Base-by-base conservation (phyloP, 176 grass and related monocot genomes). In the Bolboschoenus planiculmis region DNA sequence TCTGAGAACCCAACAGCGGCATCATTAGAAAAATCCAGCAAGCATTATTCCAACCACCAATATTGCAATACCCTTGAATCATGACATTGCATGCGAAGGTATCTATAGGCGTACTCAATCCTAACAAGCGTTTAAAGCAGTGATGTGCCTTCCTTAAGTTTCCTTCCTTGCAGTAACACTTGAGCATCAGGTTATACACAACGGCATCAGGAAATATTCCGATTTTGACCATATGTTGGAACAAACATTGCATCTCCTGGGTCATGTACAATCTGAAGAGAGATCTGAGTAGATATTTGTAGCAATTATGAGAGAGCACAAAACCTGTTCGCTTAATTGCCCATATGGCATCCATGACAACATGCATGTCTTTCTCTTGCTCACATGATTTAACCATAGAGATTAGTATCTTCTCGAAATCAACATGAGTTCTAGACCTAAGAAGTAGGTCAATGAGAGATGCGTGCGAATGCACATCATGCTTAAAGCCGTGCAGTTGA, bases 11-110 rank as follows among this genome's bases (percentile, higher is more conserved):
- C 56, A 85, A 78, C 58, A 88, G 40, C 13, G 94, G 91, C 94
- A 97, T 97, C 88, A 97, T 90, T 30, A 94, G 23, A 37, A 97
- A 82, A 13, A 97, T 16, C 83, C 94, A 90, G 53, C 94, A 97
- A 61, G 94, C 94, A 43, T 71, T 85, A 75, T 85, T 85, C 64
- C 92, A 31, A 46, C 92, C 77, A 75, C 84, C 75, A 27, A 37
- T 61, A 64, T 81, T 59, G 31, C 94, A 92, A 47, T 87, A 92
- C 39, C 84, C 89, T 64, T 94, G 18, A 18, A 94, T 65, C 34
- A 97, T 51, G 20, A 78, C 68, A 54, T 91, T 97, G 40, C 86
- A 97, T 0, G 90, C 91, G 60, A 92, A 91, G 3, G 86, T 89
- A 55, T 97, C 94, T 7, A 79, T 81, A 29, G 84, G 24, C 23